Percentiles rank a stretch among this genome's conserved stretches.
Evolutionary conservation across 148 eudicot species (phyloP).

Genomic region (Vaccinium macrocarpon): DNA sequence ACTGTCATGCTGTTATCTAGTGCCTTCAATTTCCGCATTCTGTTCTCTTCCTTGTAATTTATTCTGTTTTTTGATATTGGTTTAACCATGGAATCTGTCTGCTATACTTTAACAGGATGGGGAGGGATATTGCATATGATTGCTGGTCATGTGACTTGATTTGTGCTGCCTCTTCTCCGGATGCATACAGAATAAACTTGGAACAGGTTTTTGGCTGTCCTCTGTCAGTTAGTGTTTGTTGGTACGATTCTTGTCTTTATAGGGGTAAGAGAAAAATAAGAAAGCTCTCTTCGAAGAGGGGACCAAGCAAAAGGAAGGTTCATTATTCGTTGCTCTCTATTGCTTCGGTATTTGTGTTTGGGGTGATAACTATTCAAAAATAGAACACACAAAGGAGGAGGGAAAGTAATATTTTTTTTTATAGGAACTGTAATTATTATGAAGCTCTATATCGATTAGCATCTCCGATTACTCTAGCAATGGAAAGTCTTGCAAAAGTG

Average conservation of each 20-base stretch:
- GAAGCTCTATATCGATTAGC: not conserved
- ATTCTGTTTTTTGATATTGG: not conserved
- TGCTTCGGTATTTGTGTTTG: not conserved
- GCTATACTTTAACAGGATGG: conserved; percentile 59
- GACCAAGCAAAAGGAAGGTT: not conserved
- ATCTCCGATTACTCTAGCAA: not conserved
- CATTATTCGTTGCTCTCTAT: not conserved
- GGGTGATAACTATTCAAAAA: not conserved
- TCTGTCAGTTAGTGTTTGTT: not conserved
- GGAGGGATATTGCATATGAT: conserved; percentile 87
- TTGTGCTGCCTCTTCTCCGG: conserved; percentile 98
- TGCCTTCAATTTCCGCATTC: not conserved
- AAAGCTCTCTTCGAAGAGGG: not conserved
- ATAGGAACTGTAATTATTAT: not conserved
- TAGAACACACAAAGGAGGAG: not conserved
- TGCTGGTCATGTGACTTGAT: conserved; percentile 87
- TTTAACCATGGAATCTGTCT: not conserved
- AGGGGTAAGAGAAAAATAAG: not conserved
- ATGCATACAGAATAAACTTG: conserved; percentile 85
- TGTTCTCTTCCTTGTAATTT: not conserved
- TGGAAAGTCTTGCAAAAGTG: not conserved
- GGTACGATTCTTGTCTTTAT: not conserved
- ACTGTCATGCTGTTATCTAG: not conserved
- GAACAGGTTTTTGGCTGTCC: conserved; percentile 59
- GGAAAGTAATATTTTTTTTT: not conserved